Evolutionary conservation across 1,284 basidiomycete genomes (phyloP).

Genomic region (Exobasidium rhododendri): DNA sequence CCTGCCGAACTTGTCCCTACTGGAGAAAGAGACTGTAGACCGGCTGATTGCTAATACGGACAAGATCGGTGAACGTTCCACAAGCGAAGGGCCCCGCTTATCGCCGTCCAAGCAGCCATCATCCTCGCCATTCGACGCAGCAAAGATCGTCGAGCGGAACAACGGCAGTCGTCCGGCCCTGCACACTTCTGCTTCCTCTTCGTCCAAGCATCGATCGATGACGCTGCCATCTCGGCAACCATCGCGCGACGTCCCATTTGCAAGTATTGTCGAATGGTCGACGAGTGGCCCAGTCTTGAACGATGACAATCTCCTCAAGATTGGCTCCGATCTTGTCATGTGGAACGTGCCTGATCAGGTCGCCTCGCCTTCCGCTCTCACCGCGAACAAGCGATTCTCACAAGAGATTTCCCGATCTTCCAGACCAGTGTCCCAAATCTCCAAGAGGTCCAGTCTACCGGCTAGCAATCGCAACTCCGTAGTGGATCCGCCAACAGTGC

Average conservation of each 20-base stretch:
- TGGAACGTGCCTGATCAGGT: constrained; percentile 27
- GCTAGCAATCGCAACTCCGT: constrained; percentile 46
- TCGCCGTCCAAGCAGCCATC: background rate
- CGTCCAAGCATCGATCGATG: no score
- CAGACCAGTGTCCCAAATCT: constrained; percentile 42
- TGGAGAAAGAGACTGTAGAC: constrained; percentile 18
- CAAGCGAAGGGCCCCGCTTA: background rate
- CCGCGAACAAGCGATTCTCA: constrained; percentile 44
- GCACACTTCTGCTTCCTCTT: constrained; percentile 13
- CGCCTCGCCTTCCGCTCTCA: constrained; percentile 31
- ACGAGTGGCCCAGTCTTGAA: background rate
- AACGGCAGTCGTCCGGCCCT: constrained; percentile 16
- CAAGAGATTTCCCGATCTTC: constrained; percentile 35
- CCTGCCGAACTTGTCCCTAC: constrained; percentile 36
- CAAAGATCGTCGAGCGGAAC: constrained; percentile 28
- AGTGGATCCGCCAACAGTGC: constrained; percentile 23
- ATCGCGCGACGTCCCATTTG: constrained; percentile 26
- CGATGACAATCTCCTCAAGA: constrained; percentile 19
- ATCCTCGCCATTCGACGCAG: constrained; percentile 4
- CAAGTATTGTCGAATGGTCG: constrained; percentile 33
- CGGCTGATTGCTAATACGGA: background rate
- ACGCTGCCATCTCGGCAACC: constrained; percentile 23
- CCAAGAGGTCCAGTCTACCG: constrained; percentile 45
- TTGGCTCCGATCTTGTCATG: constrained; percentile 37
- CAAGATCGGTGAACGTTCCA: background rate